phyloP scores from a whole-genome alignment of 345 rosid species.

The Euphorbia lathyris region DNA sequence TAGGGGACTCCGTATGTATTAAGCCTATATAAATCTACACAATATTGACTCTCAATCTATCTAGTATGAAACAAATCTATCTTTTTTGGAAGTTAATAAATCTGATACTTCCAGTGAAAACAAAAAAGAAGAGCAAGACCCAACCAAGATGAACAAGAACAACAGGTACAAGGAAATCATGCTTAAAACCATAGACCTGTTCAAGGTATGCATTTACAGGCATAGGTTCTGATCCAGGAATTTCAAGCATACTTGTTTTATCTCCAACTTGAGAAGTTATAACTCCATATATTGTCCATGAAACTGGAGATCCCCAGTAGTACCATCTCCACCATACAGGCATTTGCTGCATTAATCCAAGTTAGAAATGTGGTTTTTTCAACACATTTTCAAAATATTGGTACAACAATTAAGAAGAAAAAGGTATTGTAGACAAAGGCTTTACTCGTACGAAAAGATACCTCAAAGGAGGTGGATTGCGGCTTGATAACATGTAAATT shows the following conservation, averaged over 20 bases:
- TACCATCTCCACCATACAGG: slow-evolving; percentile 57
- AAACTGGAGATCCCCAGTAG: slow-evolving; percentile 43
- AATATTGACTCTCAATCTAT: no score
- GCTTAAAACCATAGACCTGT: slow-evolving; percentile 27
- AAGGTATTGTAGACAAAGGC: no score
- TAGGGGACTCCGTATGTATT: no score
- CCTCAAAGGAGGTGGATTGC: no score
- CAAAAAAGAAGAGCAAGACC: slow-evolving; percentile 39
- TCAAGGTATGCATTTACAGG: slow-evolving; percentile 25
- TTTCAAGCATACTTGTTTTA: not conserved
- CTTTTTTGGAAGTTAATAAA: slow-evolving; percentile 45
- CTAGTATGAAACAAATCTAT: no score
- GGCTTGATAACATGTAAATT: no score
- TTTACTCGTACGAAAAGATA: no score
- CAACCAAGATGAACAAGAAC: slow-evolving; percentile 36
- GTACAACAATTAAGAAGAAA: no score
- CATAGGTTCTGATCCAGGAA: not conserved
- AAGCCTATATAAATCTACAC: no score
- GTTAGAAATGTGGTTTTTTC: not conserved
- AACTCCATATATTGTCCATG: slow-evolving; percentile 45
- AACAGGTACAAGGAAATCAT: slow-evolving; percentile 32
- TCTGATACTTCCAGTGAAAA: slow-evolving; percentile 44
- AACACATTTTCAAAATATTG: no score
- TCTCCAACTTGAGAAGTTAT: slow-evolving; percentile 37
- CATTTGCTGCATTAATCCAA: slow-evolving; percentile 21